Percentiles rank a stretch among this genome's conserved stretches.
Evolutionary conservation across 306 rosid species (phyloP).

Genomic region (Pueraria montana): DNA sequence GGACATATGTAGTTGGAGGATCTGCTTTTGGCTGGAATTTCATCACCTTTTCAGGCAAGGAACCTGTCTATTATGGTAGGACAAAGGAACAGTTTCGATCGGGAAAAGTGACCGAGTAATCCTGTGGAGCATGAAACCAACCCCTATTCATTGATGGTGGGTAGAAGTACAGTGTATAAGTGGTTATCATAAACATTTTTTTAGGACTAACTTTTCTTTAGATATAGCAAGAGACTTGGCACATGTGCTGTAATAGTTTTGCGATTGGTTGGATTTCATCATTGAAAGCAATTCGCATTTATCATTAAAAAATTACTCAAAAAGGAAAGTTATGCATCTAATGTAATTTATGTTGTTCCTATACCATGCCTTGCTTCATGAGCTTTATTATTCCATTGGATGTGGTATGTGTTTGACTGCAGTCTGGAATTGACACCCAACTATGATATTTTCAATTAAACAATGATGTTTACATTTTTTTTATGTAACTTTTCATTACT

Average conservation of each 20-base stretch:
- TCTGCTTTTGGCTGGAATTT: slow-evolving; percentile 97
- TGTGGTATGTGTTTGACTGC: not conserved
- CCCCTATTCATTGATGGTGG: slow-evolving; percentile 1
- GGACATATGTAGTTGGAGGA: slow-evolving; percentile 82
- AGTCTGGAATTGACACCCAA: not conserved
- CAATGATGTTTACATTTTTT: not conserved
- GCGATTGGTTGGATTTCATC: slow-evolving; percentile 7
- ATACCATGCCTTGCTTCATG: not conserved
- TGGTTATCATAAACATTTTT: not conserved
- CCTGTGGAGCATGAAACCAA: not conserved
- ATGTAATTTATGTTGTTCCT: slow-evolving; percentile 21
- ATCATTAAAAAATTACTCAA: not conserved
- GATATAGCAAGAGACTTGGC: not conserved
- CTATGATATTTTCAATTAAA: not conserved
- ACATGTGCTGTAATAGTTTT: slow-evolving; percentile 3
- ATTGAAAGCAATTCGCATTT: not conserved
- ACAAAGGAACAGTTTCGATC: slow-evolving; percentile 76
- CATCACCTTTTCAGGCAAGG: slow-evolving; percentile 61
- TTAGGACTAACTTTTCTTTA: not conserved
- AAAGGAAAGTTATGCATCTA: not conserved
- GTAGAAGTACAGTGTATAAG: not conserved
- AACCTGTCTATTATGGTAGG: slow-evolving; percentile 75
- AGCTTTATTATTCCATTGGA: not conserved
- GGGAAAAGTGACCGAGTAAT: slow-evolving; percentile 30
- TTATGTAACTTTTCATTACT: not conserved